Evolutionary conservation across 495 filamentous ascomycete genomes (phyloP).

Genomic region (Penicillium ochrochloron): DNA sequence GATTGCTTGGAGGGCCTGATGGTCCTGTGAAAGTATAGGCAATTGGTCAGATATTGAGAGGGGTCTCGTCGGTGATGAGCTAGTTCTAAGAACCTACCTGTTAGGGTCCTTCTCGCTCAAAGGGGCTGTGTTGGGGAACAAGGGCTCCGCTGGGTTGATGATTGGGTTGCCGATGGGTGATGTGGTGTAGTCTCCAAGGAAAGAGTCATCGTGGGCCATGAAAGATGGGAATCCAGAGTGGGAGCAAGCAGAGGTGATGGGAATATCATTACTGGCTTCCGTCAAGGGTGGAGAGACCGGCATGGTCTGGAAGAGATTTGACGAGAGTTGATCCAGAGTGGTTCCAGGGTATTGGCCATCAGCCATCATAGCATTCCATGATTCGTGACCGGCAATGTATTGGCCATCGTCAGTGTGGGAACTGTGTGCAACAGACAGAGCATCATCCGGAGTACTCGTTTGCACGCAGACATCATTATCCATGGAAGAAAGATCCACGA

Average conservation of each 20-base stretch:
- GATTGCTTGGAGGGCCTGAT: slow-evolving; percentile 27
- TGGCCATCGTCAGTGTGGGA: slow-evolving; percentile 50
- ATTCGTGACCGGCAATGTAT: slow-evolving; percentile 39
- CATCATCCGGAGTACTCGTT: slow-evolving; percentile 49
- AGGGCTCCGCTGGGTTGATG: slow-evolving; percentile 48
- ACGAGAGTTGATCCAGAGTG: slow-evolving; percentile 43
- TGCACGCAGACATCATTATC: slow-evolving; percentile 50
- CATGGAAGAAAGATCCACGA: slow-evolving; percentile 50
- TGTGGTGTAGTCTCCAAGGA: slow-evolving; percentile 45
- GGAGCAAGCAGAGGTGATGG: slow-evolving; percentile 51
- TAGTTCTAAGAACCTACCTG: slow-evolving; percentile 41
- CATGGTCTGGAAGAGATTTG: slow-evolving; percentile 44
- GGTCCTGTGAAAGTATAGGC: background rate
- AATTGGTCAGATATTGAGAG: background rate
- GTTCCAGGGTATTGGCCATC: slow-evolving; percentile 48
- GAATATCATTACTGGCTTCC: slow-evolving; percentile 52
- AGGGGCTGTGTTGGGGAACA: slow-evolving; percentile 48
- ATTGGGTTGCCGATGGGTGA: slow-evolving; percentile 44
- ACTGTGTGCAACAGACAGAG: slow-evolving; percentile 47
- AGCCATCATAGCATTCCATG: slow-evolving; percentile 48
- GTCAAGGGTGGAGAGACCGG: slow-evolving; percentile 53
- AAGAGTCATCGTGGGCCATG: slow-evolving; percentile 44
- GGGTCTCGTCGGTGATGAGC: background rate
- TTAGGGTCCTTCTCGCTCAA: slow-evolving; percentile 51
- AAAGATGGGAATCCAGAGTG: slow-evolving; percentile 49